phyloP scores from a whole-genome alignment of 75 land plant genomes.

The Sequoiadendron giganteum region DNA sequence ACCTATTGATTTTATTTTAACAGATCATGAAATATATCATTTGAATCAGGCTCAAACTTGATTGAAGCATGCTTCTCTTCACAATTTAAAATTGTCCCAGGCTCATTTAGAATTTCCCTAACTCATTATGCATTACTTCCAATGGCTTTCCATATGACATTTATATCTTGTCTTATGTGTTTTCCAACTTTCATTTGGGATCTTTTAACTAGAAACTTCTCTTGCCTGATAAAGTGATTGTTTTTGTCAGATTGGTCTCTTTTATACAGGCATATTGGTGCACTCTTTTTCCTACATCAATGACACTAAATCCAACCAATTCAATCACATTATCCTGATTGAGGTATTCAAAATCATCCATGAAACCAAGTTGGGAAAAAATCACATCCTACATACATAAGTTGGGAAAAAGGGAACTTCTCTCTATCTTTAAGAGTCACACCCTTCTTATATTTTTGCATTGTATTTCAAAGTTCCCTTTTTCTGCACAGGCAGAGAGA shows the following conservation, averaged over 20 bases:
- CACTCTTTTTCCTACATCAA: conserved; percentile 35
- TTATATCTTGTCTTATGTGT: neutral
- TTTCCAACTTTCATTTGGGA: neutral
- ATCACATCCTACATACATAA: too few species aligned
- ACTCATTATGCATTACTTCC: neutral
- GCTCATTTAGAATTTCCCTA: neutral
- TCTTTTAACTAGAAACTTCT: conserved; percentile 3
- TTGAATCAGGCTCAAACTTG: neutral
- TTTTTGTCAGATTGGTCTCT: neutral
- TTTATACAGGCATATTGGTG: conserved; percentile 41
- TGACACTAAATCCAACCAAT: conserved; percentile 57
- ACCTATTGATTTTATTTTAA: neutral
- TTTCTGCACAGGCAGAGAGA: too few species aligned
- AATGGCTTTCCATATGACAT: neutral
- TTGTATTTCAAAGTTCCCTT: too few species aligned
- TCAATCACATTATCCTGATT: conserved; percentile 18
- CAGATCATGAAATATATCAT: neutral
- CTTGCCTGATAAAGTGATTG: neutral
- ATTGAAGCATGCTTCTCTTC: neutral
- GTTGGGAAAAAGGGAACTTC: too few species aligned
- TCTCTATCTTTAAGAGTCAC: too few species aligned
- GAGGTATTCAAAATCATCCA: conserved; percentile 51
- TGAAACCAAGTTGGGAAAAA: conserved; percentile 84
- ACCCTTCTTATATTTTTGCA: too few species aligned
- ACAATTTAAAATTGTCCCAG: neutral